A percentile compares a stretch with the other conserved stretches of the same genome.
Conservation (phyloP, 1,284 basidiomycete species). For the Calocybe gambosa region DNA sequence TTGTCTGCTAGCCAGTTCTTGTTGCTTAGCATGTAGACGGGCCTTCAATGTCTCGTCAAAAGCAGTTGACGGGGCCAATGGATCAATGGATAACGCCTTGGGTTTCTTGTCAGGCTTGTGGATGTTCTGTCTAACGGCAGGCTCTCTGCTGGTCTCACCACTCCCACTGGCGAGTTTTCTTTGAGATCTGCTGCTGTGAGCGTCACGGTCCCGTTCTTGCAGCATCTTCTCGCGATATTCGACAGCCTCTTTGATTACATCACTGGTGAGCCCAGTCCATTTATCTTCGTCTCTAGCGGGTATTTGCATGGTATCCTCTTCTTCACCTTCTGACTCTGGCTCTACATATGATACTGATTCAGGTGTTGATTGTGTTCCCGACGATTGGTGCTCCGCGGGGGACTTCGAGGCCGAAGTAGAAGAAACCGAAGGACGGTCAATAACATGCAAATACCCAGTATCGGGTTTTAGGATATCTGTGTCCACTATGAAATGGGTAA, state of each 20-base stretch:
- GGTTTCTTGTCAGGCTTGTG: constrained; percentile 20
- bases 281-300: constrained; percentile 76
- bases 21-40: constrained; percentile 37
- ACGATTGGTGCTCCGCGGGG: constrained; percentile 39
- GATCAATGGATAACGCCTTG: constrained; percentile 70
- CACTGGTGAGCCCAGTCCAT: constrained; percentile 67
- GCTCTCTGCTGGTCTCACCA: constrained; percentile 21
- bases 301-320: constrained; percentile 70
- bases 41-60: constrained; percentile 79
- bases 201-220: constrained; percentile 37
- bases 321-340: constrained; percentile 88
- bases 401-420: constrained; percentile 36
- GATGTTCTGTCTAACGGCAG: not conserved
- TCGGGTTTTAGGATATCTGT: constrained; percentile 89
- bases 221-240: constrained; percentile 78
- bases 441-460: constrained; percentile 69
- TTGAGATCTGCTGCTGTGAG: constrained; percentile 8
- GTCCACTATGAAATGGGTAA: constrained; percentile 57
- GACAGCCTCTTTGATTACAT: constrained; percentile 72
- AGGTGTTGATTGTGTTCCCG: constrained; percentile 41
- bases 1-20: constrained; percentile 9
- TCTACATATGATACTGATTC: constrained; percentile 56
- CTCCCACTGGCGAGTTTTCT: constrained; percentile 7
- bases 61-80: constrained; percentile 72
- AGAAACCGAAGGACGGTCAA: constrained; percentile 63